phyloP scores from a whole-genome alignment of 1,284 basidiomycete genomes.

The Trichosporon ovoides region DNA sequence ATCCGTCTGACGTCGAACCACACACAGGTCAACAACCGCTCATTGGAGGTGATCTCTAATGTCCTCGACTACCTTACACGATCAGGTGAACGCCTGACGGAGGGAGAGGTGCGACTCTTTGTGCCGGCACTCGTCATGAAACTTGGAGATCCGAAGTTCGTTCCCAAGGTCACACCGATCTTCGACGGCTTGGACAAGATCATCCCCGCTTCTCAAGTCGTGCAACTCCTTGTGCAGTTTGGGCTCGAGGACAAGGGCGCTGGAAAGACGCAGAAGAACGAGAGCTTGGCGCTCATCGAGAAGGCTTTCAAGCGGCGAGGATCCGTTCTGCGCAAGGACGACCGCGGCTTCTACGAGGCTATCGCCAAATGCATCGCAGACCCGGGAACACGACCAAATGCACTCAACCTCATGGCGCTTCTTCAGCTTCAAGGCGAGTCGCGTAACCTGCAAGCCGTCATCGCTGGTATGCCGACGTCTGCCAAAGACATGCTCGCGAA shows the following conservation, averaged over 20 bases:
- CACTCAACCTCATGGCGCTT: slow-evolving; percentile 46
- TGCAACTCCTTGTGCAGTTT: slow-evolving; percentile 77
- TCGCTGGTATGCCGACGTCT: slow-evolving; percentile 34
- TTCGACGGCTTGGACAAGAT: slow-evolving; percentile 51
- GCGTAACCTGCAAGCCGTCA: slow-evolving; percentile 31
- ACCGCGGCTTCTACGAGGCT: slow-evolving; percentile 41
- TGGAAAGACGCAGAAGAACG: slow-evolving; percentile 46
- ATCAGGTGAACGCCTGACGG: slow-evolving; percentile 73
- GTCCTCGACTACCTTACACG: slow-evolving; percentile 67
- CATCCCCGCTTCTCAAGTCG: slow-evolving; percentile 55
- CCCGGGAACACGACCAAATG: slow-evolving; percentile 42
- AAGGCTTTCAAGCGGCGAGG: slow-evolving; percentile 44
- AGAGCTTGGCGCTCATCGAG: slow-evolving; percentile 41
- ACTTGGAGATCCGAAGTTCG: slow-evolving; percentile 55
- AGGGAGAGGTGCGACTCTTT: slow-evolving; percentile 81
- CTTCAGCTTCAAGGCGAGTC: slow-evolving; percentile 43
- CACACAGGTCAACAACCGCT: slow-evolving; percentile 82
- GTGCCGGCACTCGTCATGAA: slow-evolving; percentile 87
- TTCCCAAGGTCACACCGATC: slow-evolving; percentile 50
- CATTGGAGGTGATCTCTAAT: slow-evolving; percentile 79
- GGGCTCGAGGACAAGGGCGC: slow-evolving; percentile 45
- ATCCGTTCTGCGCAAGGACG: slow-evolving; percentile 39
- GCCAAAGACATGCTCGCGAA: slow-evolving; percentile 48
- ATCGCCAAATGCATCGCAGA: slow-evolving; percentile 58
- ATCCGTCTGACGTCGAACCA: slow-evolving; percentile 88